Evolutionary conservation across 805 yeast species (phyloP).

Genomic region (Kodamaea leandrae): DNA sequence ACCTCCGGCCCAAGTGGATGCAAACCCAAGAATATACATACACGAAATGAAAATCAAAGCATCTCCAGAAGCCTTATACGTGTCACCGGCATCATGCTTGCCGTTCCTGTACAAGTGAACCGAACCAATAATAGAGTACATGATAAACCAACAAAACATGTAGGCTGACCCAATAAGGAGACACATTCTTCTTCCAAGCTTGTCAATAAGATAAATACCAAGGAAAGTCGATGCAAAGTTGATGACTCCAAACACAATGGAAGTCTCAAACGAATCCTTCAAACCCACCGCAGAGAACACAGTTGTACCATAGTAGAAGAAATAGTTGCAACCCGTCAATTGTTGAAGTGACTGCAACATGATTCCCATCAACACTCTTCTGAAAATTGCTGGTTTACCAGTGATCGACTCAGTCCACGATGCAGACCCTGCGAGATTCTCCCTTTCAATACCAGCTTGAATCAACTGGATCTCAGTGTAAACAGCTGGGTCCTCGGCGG

Average conservation of each 20-base stretch:
- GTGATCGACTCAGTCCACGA: slow-evolving; percentile 26
- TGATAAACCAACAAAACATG: slow-evolving; percentile 27
- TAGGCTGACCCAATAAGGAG: slow-evolving; percentile 46
- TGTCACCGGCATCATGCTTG: slow-evolving; percentile 17
- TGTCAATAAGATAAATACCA: slow-evolving; percentile 53
- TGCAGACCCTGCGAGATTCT: slow-evolving; percentile 26
- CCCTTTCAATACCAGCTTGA: slow-evolving; percentile 30
- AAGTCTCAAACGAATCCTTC: slow-evolving; percentile 54
- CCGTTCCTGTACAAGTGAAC: slow-evolving; percentile 19
- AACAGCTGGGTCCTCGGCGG: slow-evolving; percentile 24
- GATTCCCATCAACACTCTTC: slow-evolving; percentile 25
- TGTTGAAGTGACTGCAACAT: slow-evolving; percentile 49
- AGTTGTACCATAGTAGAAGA: slow-evolving; percentile 66
- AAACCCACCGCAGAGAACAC: slow-evolving; percentile 59
- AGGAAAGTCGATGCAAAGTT: slow-evolving; percentile 55
- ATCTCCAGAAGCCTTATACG: slow-evolving; percentile 26
- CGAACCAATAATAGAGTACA: slow-evolving; percentile 25
- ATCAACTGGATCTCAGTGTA: slow-evolving; percentile 26
- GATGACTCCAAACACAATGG: slow-evolving; percentile 56
- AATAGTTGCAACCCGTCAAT: slow-evolving; percentile 62
- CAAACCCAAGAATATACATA: slow-evolving; percentile 28
- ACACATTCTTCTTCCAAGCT: slow-evolving; percentile 52
- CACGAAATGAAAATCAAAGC: slow-evolving; percentile 30
- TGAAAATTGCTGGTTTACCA: slow-evolving; percentile 27
- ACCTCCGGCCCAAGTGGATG: slow-evolving; percentile 33